Conservation (phyloP, 192 early-diverging fungal species). For the Neocallimastix lanati region DNA sequence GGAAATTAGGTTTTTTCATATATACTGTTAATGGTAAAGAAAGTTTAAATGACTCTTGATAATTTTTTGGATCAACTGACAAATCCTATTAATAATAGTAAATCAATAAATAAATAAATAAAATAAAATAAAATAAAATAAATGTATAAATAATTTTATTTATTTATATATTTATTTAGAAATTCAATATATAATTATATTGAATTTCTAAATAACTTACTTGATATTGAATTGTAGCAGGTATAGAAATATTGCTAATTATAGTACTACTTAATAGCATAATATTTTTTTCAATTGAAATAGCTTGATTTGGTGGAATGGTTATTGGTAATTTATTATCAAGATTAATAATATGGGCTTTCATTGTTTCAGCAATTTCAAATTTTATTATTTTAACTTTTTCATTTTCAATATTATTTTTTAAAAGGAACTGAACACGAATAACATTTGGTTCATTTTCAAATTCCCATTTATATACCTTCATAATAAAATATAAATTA, state of each 20-base stretch:
- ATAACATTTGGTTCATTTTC: neutral
- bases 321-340: neutral
- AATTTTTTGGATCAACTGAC: neutral
- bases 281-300: neutral
- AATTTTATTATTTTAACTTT: neutral
- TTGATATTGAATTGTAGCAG: neutral
- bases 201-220: no score
- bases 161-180: no score
- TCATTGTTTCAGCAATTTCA: neutral
- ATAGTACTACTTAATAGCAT: neutral
- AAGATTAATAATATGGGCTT: neutral
- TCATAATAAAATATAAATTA: no score
- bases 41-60: neutral
- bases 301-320: neutral
- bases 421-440: neutral
- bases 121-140: no score
- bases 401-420: neutral
- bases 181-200: no score
- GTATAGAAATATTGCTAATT: neutral
- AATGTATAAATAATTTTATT: no score
- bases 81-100: neutral
- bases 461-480: neutral
- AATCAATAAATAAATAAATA: no score
- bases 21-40: neutral
- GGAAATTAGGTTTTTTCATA: neutral